Base-by-base conservation (phyloP, 192 early-diverging fungal genomes). In the Obelidium mucronatum region DNA sequence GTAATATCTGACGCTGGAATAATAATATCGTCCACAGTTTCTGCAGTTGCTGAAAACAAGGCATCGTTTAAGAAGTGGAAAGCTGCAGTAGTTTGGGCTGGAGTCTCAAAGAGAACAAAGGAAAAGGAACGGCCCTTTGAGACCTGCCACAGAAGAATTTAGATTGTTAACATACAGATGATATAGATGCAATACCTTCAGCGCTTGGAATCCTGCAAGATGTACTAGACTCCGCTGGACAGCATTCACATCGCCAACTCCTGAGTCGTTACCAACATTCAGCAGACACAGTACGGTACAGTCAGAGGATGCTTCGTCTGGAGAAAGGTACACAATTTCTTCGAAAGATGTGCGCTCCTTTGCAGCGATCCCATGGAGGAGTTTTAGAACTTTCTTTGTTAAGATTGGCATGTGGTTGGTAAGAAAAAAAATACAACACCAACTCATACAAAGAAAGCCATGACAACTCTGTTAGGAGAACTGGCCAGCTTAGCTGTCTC, bases 241-340 rank as follows among this genome's bases (percentile, higher is more conserved):
- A 5, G 37, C 40, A 1, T 31, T 17, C 28, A 37, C 40, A 37
- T 72, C 70, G 24, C 31, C 22, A 2, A 44, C 6, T 24, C 40
- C 40, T 6, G 53, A 26, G 24, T 72, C 70, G 55, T 72, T 72
- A 36, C 70, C 70, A 11, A 72, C 54, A 59, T 72, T 72, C 52
- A 59, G 31, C 31, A 72, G n/a, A 36, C 70, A 72, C 22, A 72
- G 19, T 6, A 26, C 19, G 40, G 13, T 42, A 33, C n/a, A 2
- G 30, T 11, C 8, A 53, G 33, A 22, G 26, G 8, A 22, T 22
- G 8, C 67, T n/a, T 26, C 51, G 11, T 22, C 19, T 5, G 19
- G 40, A 2, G 24, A 11, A 11, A 53, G 30, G 30, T 53, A 52
- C 19, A 68, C 35, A 19, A 68, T 1, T 6, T 24, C 17, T 26